Evolutionary conservation across 768 basidiomycete species (phyloP).

Genomic region (Leucosporidium creatinivorum): DNA sequence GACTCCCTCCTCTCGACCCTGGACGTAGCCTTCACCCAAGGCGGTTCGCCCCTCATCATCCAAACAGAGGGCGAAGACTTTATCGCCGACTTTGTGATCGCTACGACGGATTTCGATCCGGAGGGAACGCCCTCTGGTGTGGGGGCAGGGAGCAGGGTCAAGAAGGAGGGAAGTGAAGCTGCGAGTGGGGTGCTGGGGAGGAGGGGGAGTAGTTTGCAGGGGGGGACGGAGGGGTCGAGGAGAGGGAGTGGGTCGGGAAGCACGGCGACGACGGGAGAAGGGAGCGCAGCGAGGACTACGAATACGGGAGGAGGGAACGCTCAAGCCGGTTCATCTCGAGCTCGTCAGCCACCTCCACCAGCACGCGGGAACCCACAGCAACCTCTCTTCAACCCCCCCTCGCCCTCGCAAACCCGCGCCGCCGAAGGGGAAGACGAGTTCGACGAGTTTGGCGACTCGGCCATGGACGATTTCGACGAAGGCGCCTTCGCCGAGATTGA

Average conservation of each 20-base stretch:
- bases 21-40: constrained; percentile 15
- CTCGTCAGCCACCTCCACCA: background rate
- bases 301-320: background rate
- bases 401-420: constrained; percentile 1
- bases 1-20: constrained; percentile 14
- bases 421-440: constrained; percentile 14
- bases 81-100: constrained; percentile 21
- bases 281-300: background rate
- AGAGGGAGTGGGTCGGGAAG: background rate
- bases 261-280: background rate
- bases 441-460: constrained; percentile 1
- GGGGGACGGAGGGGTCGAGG: constrained; percentile 1
- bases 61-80: background rate
- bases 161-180: constrained; percentile 2
- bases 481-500: constrained; percentile 18
- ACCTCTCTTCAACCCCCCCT: constrained; percentile 22
- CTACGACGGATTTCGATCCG: constrained; percentile 25
- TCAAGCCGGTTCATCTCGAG: background rate
- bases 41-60: constrained; percentile 22
- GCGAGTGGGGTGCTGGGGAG: too few relatives aligned
- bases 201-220: too few relatives aligned
- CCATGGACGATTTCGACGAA: constrained; percentile 7
- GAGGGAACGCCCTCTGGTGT: background rate
- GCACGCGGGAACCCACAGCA: background rate
- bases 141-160: constrained; percentile 3